Base-by-base conservation (phyloP, 2,329 filamentous ascomycete genomes). In the Fusarium avenaceum region DNA sequence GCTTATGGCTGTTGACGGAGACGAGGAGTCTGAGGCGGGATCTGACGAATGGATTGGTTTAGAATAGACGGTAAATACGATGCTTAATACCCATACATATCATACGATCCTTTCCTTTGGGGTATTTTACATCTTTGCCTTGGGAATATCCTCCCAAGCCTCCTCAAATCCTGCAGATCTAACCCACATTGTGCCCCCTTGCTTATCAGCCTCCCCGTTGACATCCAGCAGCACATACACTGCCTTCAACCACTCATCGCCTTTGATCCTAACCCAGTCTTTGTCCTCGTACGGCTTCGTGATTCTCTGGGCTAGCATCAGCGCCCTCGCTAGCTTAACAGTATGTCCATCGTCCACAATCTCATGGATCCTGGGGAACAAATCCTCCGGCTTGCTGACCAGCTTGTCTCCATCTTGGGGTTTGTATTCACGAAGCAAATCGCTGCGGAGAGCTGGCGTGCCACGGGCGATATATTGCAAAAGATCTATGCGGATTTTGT, bases 301-400 rank as follows among this genome's bases (percentile, higher is more conserved):
- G 2, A 85, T 73, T 32, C 82, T 75, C 75, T 90, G 83, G 2
- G 88, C 92, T 71, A 93, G 79, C 6, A 86, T 85, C 19, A 96
- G 77, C 2, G 92, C 90, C 32, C 94, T 83, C 9, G 90, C 83
- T 7, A 96, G 80, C 78, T 97, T 97, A 54, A 89, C 84, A 11
- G 88, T 84, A 79, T 98, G 95, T 0, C 94, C 94, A 77, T 97
- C 94, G 69, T 97, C 94, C 0, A 84, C 74, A 33, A 86, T 74
- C 11, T 66, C 63, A 60, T 84, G 81, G 19, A 89, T 76, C 11
- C 83, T 79, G 2, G 81, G 75, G 8, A 87, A 76, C 4, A 88
- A 77, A 3, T 83, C 82, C 79, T 85, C 51, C 76, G 81, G 63
- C 84, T 81, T 44, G 85, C 74, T 20, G 73, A 78, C 42, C 78